phyloP scores from a whole-genome alignment of 495 filamentous ascomycete species.

The Tuber borchii region DNA sequence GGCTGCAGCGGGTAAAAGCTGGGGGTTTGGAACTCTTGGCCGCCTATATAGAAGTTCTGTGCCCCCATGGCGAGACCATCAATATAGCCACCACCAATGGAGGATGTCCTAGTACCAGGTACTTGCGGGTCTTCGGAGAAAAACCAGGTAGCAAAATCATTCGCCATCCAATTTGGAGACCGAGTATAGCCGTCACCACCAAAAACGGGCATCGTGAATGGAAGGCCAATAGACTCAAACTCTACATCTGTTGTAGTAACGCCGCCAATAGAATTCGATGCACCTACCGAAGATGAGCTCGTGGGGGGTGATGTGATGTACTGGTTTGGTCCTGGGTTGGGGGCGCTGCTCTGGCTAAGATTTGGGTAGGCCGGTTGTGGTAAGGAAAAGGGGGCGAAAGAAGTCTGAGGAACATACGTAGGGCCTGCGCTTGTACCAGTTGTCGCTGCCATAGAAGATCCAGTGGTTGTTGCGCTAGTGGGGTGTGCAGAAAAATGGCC shows the following conservation, averaged over 20 bases:
- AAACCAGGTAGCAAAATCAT: constrained; percentile 86
- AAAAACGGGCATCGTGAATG: constrained; percentile 74
- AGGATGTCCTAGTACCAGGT: constrained; percentile 28
- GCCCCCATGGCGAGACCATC: constrained; percentile 43
- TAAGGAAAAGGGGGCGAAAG: constrained; percentile 48
- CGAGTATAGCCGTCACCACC: constrained; percentile 70
- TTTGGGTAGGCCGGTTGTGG: constrained; percentile 51
- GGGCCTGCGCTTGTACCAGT: constrained; percentile 22
- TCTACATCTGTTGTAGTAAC: constrained; percentile 43
- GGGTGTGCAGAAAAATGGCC: constrained; percentile 23
- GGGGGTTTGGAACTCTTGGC: constrained; percentile 10
- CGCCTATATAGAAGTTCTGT: constrained; percentile 37
- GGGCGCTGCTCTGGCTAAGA: constrained; percentile 44
- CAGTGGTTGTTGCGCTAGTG: constrained; percentile 15
- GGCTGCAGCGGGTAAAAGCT: constrained; percentile 23
- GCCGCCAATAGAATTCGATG: constrained; percentile 42
- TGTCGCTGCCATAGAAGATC: constrained; percentile 23
- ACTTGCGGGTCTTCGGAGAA: constrained; percentile 57
- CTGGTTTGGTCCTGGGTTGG: constrained; percentile 45
- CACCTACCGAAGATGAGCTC: constrained; percentile 43
- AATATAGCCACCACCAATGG: constrained; percentile 41
- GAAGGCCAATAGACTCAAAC: constrained; percentile 60
- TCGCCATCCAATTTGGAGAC: constrained; percentile 80
- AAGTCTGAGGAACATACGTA: constrained; percentile 26
- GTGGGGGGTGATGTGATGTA: constrained; percentile 45